A percentile compares a stretch with the other conserved stretches of the same genome.
phyloP scores from a whole-genome alignment of 108 stramenopile genomes.

The Skeletonema potamos region DNA sequence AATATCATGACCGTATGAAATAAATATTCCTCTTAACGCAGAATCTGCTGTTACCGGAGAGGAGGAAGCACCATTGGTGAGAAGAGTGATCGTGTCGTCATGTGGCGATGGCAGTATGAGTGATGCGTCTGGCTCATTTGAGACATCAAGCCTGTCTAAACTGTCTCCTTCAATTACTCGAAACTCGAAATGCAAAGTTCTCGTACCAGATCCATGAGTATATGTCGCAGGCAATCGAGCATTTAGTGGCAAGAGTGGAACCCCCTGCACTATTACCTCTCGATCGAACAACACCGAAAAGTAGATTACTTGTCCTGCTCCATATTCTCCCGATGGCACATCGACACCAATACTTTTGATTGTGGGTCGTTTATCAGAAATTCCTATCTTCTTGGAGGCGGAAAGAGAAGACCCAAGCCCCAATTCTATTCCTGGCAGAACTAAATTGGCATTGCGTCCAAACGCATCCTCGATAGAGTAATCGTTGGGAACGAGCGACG shows the following conservation, averaged over 20 bases:
- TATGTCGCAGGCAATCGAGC: constrained; percentile 34
- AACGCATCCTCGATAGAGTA: constrained; percentile 46
- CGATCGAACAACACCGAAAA: constrained; percentile 45
- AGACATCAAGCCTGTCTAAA: constrained; percentile 17
- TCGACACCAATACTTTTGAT: constrained; percentile 14
- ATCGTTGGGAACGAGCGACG: constrained; percentile 19
- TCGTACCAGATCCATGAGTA: constrained; percentile 32
- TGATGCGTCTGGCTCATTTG: constrained; percentile 1
- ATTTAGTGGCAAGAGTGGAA: constrained; percentile 33
- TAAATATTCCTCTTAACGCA: constrained; percentile 5
- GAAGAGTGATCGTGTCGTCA: constrained; percentile 22
- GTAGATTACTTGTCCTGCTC: constrained; percentile 43
- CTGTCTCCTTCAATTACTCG: constrained; percentile 39
- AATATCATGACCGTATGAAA: constrained; percentile 15
- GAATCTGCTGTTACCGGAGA: constrained; percentile 28
- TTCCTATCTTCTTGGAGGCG: constrained; percentile 21
- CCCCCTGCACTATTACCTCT: constrained; percentile 33
- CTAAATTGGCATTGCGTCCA: constrained; percentile 30
- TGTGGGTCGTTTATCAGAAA: constrained; percentile 28
- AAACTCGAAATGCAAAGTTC: constrained; percentile 39
- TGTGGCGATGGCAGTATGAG: constrained; percentile 3
- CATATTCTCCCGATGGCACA: constrained; percentile 38
- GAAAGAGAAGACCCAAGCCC: constrained; percentile 14
- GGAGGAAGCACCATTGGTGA: constrained; percentile 11
- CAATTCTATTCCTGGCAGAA: constrained; percentile 11